Conservation (phyloP, 768 basidiomycete genomes). For the Ramaria rubella region DNA sequence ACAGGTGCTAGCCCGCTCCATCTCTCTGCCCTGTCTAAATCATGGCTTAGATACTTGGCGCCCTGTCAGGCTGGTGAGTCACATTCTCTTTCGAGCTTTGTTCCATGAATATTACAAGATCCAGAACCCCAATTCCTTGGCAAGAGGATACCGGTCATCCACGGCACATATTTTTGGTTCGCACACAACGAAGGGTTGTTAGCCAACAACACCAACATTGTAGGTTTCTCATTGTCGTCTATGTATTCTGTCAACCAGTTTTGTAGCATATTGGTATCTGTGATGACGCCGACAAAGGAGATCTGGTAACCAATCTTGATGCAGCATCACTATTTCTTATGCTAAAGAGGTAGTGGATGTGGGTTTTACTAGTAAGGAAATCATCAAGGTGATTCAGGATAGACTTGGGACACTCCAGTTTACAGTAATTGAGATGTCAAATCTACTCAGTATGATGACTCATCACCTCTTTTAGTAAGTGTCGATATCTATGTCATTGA, state of each 20-base stretch:
- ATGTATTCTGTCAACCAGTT: not conserved
- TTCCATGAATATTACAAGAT: too few species aligned
- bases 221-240: not conserved
- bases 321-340: conserved; percentile 17
- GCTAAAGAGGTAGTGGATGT: conserved; percentile 27
- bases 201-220: conserved; percentile 28
- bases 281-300: conserved; percentile 19
- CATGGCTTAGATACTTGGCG: not conserved
- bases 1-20: too few species aligned
- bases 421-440: conserved; percentile 39
- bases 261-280: conserved; percentile 28
- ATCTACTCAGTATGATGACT: conserved; percentile 45
- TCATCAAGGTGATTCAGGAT: conserved; percentile 26
- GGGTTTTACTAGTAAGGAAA: conserved; percentile 26
- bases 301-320: conserved; percentile 23
- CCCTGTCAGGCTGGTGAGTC: not conserved
- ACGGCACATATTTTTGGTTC: conserved; percentile 30
- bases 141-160: conserved; percentile 24
- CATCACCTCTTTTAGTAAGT: conserved; percentile 14
- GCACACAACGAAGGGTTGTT: conserved; percentile 28
- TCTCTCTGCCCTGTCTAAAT: not conserved
- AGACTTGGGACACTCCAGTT: conserved; percentile 27
- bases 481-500: conserved; percentile 23
- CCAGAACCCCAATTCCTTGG: conserved; percentile 23
- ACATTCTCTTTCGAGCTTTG: too few species aligned